Evolutionary conservation across 169 alveolate genomes (phyloP), one percentile per base, ranked within the genome.

Genomic region (Plasmodium vinckei): DNA sequence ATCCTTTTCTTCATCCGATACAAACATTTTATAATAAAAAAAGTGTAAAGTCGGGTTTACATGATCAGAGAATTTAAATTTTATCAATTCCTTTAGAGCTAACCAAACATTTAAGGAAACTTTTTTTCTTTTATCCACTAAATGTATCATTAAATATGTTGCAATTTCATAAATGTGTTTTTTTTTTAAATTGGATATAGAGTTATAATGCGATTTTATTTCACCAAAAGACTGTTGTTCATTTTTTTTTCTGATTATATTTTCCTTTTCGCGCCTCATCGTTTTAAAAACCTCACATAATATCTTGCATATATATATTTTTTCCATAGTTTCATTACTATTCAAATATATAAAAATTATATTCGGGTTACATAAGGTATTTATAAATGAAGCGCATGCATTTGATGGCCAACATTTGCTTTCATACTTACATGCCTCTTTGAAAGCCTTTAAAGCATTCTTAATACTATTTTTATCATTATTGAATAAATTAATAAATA

Each of bases 401-500:
- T 63, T 25, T 9, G 91, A 70, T 5, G 87, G 87, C 91, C 91
- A 86, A n/a, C n/a, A 15, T 1, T n/a, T 27, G 13, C 57, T 51
- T 12, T 70, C 75, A 47, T 86, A 86, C 19, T 63, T 71, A 21
- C 87, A 86, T 12, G 87, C 86, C 53, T 70, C 87, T 42, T 70
- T 86, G 42, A 86, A 86, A 27, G 69, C 72, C 19, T 86, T 86
- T 65, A 86, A 61, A 5, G 91, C 71, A 13, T 69, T 87, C 57
- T 60, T 86, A 46, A 69, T 19, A 5, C 25, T 57, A 46, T 15
- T 82, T 42, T 72, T 44, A 21, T 86, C 75, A 47, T 9, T 57
- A 86, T 13, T 68, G 19, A 53, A 33, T 68, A 86, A 64, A 54
- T 46, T 70, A 2, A 57, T 72, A 47, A 86, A 71, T 27, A 86